Evolutionary conservation across 73 alveolate species (phyloP), one percentile per base, ranked within the genome.

Genomic region (Blepharisma stoltei): DNA sequence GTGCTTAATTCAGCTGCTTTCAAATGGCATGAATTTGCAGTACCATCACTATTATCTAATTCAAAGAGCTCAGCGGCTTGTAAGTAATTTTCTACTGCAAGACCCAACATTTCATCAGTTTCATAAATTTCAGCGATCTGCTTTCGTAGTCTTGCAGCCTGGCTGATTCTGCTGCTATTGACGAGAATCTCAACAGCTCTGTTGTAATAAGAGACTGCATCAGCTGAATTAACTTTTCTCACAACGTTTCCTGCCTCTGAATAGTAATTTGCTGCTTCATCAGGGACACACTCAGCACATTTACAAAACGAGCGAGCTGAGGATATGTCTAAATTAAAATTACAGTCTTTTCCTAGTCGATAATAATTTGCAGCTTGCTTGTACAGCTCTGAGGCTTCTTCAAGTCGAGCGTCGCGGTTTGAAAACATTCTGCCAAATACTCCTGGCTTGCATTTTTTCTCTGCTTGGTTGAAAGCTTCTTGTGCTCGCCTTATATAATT

Each of bases 1-100:
- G 90, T 78, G 81, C 79, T 85, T 44, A 91, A 54, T 60, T 91
- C 97, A 52, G 92, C 92, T 6, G 81, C 94, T 80, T 91, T 91
- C 44, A 89, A 68, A 23, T 76, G 67, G 50, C 94, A 88, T 75
- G 78, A 77, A 71, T 82, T 81, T 7, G 91, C 90, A 78, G 78
- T 79, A 5, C 94, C 76, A 67, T 86, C 86, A 43, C 86, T 68
- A 78, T 86, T 89, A 50, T 91, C 97, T 83, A 88, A 69, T 66
- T 67, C 60, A 71, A 67, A 91, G 54, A 89, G 80, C 37, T 91
- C 95, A 11, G 95, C 95, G 44, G 95, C 92, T 67, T 81, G 80
- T 68, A 78, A 82, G 65, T 86, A 91, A 76, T 82, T 82, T 23
- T 81, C 86, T 49, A 83, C 88, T 9, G 97, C 97, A 50, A 81